Conservation (phyloP, 345 rosid species). For the Citrus cavaleriei region DNA sequence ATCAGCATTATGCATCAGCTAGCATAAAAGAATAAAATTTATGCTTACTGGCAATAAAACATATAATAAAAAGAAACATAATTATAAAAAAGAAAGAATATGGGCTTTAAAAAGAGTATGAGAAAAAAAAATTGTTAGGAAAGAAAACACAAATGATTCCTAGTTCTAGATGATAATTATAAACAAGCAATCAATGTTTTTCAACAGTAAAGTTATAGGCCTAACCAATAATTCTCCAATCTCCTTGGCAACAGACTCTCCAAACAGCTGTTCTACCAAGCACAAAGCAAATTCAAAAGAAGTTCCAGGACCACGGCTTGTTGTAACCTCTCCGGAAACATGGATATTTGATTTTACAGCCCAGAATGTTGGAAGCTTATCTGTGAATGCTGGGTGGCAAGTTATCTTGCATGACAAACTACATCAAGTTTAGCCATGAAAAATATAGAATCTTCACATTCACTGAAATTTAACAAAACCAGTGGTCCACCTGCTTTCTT, state of each 20-base stretch:
- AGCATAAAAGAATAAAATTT: conserved; percentile 8
- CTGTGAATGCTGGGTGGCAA: conserved; percentile 83
- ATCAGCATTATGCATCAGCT: conserved; percentile 53
- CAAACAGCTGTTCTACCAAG: conserved; percentile 76
- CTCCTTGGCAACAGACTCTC: conserved; percentile 64
- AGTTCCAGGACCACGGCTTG: conserved; percentile 96
- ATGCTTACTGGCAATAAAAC: background rate
- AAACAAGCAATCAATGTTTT: background rate
- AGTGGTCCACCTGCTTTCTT: conserved; percentile 54
- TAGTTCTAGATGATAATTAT: background rate
- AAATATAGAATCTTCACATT: conserved; percentile 22
- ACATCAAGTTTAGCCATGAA: conserved; percentile 44
- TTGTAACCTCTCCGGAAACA: conserved; percentile 87
- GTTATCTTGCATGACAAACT: conserved; percentile 70
- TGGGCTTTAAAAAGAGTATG: background rate
- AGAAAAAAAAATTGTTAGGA: conserved; percentile 3
- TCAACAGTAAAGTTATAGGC: conserved; percentile 1
- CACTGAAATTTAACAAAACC: conserved; percentile 11
- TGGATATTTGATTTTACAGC: conserved; percentile 84
- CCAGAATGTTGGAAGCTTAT: conserved; percentile 87
- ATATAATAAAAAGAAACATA: background rate
- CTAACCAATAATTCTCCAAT: conserved; percentile 63
- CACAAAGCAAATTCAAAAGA: conserved; percentile 76
- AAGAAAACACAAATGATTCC: background rate
- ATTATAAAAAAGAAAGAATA: background rate